phyloP scores from a whole-genome alignment of 352 stramenopile species.

The Blastocystis sp. region DNA sequence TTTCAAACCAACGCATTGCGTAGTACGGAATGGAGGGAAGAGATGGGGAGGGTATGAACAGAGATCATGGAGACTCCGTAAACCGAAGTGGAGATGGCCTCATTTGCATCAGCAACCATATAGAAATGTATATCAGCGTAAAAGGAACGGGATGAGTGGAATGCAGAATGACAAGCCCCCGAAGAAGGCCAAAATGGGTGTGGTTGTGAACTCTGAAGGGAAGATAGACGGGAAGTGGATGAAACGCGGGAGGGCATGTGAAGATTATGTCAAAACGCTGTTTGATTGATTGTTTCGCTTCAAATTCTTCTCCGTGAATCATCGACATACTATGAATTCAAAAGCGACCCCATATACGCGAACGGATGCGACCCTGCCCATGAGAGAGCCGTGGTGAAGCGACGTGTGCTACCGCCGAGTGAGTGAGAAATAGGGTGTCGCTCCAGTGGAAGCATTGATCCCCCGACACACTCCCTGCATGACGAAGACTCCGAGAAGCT shows the following conservation, averaged over 20 bases:
- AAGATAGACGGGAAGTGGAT: background rate
- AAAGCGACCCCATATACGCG: background rate
- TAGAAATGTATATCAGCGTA: too few relatives aligned
- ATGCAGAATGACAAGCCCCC: too few relatives aligned
- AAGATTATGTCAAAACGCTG: background rate
- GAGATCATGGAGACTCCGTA: too few relatives aligned
- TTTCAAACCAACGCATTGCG: too few relatives aligned
- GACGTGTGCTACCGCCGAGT: background rate
- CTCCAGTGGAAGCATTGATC: background rate
- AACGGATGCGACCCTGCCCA: background rate
- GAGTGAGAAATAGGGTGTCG: background rate
- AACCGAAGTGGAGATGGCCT: too few relatives aligned
- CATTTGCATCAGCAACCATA: too few relatives aligned
- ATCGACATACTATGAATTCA: background rate
- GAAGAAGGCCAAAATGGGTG: too few relatives aligned
- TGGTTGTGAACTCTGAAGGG: background rate
- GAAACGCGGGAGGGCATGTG: background rate
- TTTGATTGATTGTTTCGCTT: slow-evolving; percentile 52
- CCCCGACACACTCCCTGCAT: background rate
- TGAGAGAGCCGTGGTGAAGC: background rate
- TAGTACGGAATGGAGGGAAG: too few relatives aligned
- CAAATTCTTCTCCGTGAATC: background rate
- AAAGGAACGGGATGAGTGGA: too few relatives aligned
- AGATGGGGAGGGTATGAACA: too few relatives aligned
- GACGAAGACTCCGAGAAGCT: background rate